Base-by-base conservation (phyloP, 495 filamentous ascomycete genomes). In the Lindgomyces ingoldianus region DNA sequence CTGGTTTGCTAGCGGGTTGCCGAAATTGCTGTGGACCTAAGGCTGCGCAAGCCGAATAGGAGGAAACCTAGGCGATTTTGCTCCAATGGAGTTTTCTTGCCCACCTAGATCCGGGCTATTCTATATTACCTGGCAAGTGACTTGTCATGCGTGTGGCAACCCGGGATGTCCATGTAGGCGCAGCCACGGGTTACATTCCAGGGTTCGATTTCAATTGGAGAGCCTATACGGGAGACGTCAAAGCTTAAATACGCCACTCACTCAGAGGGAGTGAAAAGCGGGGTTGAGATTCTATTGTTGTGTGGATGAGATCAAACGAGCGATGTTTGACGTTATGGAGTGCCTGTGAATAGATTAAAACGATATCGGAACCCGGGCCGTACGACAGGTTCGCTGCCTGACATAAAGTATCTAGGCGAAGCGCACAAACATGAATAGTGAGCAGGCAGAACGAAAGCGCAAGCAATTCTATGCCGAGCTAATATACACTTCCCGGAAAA, bases 231-330 rank as follows among this genome's bases (percentile, higher is more conserved):
- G 6, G 14, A 6, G 14, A 39, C 14, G 3, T 8, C 22, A 42
- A 64, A 51, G 61, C 61, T 64, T 50, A 30, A 24, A 24, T 49
- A 29, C 61, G 52, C 61, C 52, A 50, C 52, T 33, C 33, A 52
- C 49, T 25, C 53, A 57, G 21, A 18, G 33, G 57, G 21, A 52
- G 12, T 19, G 1, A 45, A 57, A 41, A 44, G 61, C 53, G 61
- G 61, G 61, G 61, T 51, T 57, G 41, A 53, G 39, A 58, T 48
- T 48, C 1, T 1, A 30, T 2, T 1, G 29, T 49, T 21, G 58
- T 53, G 47, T 49, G 60, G 59, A 47, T 18, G 27, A 47, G 49
- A 24, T 62, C 42, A 62, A 62, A 46, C 42, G 30, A 19, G 36
- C 26, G 4, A 24, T 21, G 49, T 46, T 54, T 55, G 60, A 46